Base-by-base conservation (phyloP, 2,329 filamentous ascomycete species). In the Fusarium nodosum region DNA sequence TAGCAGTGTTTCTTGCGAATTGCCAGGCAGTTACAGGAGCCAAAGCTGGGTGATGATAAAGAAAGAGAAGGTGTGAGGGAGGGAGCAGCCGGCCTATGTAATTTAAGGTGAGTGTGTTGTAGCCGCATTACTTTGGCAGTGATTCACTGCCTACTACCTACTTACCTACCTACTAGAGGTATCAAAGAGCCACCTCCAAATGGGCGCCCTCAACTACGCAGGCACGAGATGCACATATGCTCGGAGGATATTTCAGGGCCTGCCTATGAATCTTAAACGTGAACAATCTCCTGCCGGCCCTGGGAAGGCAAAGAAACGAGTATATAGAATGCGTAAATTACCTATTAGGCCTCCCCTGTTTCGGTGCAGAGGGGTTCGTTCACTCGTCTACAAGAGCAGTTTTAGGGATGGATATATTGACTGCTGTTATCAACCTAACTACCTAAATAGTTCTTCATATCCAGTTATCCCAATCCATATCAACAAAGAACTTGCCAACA, bases 131-230 rank as follows among this genome's bases (percentile, higher is more conserved):
- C 20, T 22, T 2, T 15, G 5, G 33, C 52, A 42, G 53, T 69
- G 66, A 64, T 56, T 64, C 62, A 70, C 57, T 28, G 28, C 28
- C 28, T n/a, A n/a, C n/a, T 28, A 28, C 9, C 9, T 28, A 28
- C 28, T 10, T 28, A 28, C 26, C 26, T 28, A 28, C 26, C 26
- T 28, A 28, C 28, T 30, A 30, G 28, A 30, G 28, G 28, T 30
- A 45, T 15, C 33, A 33, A 51, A 38, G 16, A 11, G 31, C 5
- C 12, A 28, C 24, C 33, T 39, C 8, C 16, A 22, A 51, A 28
- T 18, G 8, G 24, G 33, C 11, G 20, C 13, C 16, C 28, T 11
- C 28, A 30, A 30, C 10, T 11, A 30, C 28, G 10, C 28, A 30
- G 5, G 28, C 28, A 30, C 10, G 3, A 30, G 28, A 3, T 30